Evolutionary conservation across 2,329 filamentous ascomycete genomes (phyloP), one percentile per base, ranked within the genome.

Genomic region (Curvularia verruculosa): DNA sequence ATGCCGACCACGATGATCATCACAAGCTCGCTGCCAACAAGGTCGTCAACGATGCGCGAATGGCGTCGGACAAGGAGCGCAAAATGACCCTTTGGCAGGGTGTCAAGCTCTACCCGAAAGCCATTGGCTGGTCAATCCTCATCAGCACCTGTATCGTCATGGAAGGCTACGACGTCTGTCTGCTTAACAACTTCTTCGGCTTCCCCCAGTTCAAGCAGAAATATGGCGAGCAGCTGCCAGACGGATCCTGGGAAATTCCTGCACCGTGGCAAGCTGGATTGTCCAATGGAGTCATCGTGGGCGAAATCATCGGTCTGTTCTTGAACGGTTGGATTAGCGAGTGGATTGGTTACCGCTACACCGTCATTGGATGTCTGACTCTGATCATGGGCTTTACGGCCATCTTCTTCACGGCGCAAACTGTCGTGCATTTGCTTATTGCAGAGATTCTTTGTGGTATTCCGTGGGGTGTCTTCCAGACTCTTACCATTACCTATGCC

Each of bases 71-170:
- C 43, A 81, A 80, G 55, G 81, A 83, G 63, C 79, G 80, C 57
- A 78, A 72, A 48, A 82, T 83, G 80, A 80, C 78, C 12, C 80
- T 96, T 56, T 71, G 84, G 73, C 86, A 96, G 79, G 92, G 91
- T 60, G 83, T 96, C 75, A 86, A 82, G 71, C 82, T 95, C 24
- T 96, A 96, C 72, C 92, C 91, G 56, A 94, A 96, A 80, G 92
- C 92, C 21, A 88, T 96, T 54, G 84, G 80, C 21, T 96, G 91
- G 91, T 91, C 88, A 67, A 70, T 96, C 49, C 80, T 96, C 57
- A 93, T 96, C 75, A 94, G 89, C n/a, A 94, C 91, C 0, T 93
- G 90, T 73, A 95, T 96, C 70, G 87, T 86, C 68, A 96, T 96
- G 92, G 92, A 96, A 76, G 92, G 91, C 31, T 96, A 93, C 79